phyloP scores from a whole-genome alignment of 345 rosid species.

The Populus nigra region DNA sequence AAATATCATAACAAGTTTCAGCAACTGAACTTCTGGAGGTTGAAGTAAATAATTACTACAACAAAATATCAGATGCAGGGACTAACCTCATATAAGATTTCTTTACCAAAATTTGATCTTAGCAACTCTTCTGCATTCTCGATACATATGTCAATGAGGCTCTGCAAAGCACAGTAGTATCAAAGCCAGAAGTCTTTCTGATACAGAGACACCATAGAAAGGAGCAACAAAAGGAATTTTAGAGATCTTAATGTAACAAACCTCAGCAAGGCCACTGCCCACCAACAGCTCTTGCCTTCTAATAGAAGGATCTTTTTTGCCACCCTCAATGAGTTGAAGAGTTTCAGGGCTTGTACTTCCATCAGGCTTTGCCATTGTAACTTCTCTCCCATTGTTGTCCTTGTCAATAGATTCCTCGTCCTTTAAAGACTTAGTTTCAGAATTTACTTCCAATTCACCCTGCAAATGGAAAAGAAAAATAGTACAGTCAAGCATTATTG shows the following conservation, averaged over 20 bases:
- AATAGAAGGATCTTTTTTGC: constrained; percentile 71
- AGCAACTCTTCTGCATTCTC: constrained; percentile 69
- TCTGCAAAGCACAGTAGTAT: constrained; percentile 46
- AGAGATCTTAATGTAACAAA: constrained; percentile 24
- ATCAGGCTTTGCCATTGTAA: constrained; percentile 17
- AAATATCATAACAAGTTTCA: not conserved
- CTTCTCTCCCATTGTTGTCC: constrained; percentile 33
- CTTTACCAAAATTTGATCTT: constrained; percentile 72
- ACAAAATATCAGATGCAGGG: not conserved
- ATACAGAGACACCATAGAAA: not conserved
- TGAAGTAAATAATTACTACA: not conserved
- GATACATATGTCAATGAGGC: constrained; percentile 57
- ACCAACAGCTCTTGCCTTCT: constrained; percentile 82
- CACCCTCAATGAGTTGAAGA: constrained; percentile 34
- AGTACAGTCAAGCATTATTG: not conserved
- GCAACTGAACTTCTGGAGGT: not conserved
- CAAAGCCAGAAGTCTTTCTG: not conserved
- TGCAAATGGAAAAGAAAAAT: constrained; percentile 24
- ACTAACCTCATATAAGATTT: constrained; percentile 71
- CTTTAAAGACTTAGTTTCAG: constrained; percentile 32
- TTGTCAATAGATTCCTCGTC: constrained; percentile 35
- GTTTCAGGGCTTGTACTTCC: constrained; percentile 32
- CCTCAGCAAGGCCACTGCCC: constrained; percentile 90
- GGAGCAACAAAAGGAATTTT: not conserved
- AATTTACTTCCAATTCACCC: constrained; percentile 45